These are phyloP conservation scores for Irpex lacteus DNA, from an alignment of 1,284 basidiomycete genomes.

Conservation along the genomic window DNA sequence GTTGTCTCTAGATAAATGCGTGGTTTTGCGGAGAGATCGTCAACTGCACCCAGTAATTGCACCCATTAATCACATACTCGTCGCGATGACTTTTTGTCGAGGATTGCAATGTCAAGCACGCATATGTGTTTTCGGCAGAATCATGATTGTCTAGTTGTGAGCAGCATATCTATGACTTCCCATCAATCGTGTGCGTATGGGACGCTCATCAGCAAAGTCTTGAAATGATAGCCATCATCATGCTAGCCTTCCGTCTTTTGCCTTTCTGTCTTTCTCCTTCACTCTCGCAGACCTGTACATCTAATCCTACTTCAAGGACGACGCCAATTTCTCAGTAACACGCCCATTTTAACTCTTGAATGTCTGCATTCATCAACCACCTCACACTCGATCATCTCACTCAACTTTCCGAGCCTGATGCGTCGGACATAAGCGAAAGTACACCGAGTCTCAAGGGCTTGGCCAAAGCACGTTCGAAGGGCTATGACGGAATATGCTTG, in stretches of 20 bases:
- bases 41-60: background rate
- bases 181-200: background rate
- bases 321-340: background rate
- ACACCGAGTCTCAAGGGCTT: constrained; percentile 52
- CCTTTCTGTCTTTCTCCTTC: background rate
- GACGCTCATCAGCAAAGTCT: background rate
- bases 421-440: constrained; percentile 22
- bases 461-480: constrained; percentile 49
- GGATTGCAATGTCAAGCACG: background rate
- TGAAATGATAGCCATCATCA: background rate
- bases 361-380: constrained; percentile 35
- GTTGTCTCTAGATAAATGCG: no score
- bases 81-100: background rate
- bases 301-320: background rate
- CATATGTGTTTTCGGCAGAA: background rate
- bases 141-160: background rate
- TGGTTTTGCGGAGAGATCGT: background rate
- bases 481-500: constrained; percentile 70
- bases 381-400: constrained; percentile 38
- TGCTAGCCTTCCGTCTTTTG: background rate
- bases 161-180: no score
- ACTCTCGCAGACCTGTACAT: background rate
- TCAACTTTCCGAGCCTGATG: constrained; percentile 18
- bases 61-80: background rate
- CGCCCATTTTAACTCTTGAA: constrained; percentile 11